Conservation (phyloP, 2,329 filamentous ascomycete species). For the Fusarium staphyleae region DNA sequence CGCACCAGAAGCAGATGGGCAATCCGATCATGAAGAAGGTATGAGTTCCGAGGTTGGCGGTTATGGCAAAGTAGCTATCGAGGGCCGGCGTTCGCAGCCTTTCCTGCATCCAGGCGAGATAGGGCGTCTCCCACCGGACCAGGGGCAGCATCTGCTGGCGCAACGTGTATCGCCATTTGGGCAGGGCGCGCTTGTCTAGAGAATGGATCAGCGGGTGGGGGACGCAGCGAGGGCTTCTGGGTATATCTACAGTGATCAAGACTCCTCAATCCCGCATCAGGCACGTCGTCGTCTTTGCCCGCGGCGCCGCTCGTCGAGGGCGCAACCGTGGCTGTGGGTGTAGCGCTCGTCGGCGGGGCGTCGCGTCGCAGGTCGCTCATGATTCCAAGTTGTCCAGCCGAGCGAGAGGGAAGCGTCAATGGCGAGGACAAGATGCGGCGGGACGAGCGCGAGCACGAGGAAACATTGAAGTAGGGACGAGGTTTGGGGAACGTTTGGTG, state of each 20-base stretch:
- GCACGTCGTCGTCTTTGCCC: slow-evolving; percentile 40
- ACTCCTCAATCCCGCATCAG: slow-evolving; percentile 80
- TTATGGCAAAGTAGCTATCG: slow-evolving; percentile 96
- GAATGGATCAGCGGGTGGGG: slow-evolving; percentile 16
- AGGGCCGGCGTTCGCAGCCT: slow-evolving; percentile 81
- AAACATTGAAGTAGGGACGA: slow-evolving; percentile 24
- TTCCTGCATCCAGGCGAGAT: slow-evolving; percentile 86
- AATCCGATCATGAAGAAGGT: slow-evolving; percentile 98
- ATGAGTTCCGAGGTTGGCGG: slow-evolving; percentile 94
- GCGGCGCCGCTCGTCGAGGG: slow-evolving; percentile 15
- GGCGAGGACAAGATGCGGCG: slow-evolving; percentile 20
- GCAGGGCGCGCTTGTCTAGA: slow-evolving; percentile 81
- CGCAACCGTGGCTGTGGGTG: slow-evolving; percentile 14
- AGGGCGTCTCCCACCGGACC: slow-evolving; percentile 93
- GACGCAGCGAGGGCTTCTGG: background rate
- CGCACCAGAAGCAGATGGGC: slow-evolving; percentile 96
- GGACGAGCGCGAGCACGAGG: slow-evolving; percentile 18
- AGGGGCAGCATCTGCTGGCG: slow-evolving; percentile 85
- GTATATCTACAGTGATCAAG: slow-evolving; percentile 72
- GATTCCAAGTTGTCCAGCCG: slow-evolving; percentile 19
- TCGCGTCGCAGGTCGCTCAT: slow-evolving; percentile 47
- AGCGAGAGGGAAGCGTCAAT: slow-evolving; percentile 31
- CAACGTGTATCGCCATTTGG: slow-evolving; percentile 85
- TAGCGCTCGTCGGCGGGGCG: slow-evolving; percentile 40
- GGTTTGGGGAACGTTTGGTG: slow-evolving; percentile 12